A percentile compares a stretch with the other conserved stretches of the same genome.
Evolutionary conservation across 2,329 filamentous ascomycete species (phyloP).

Genomic region (Graphilbum fragrans): DNA sequence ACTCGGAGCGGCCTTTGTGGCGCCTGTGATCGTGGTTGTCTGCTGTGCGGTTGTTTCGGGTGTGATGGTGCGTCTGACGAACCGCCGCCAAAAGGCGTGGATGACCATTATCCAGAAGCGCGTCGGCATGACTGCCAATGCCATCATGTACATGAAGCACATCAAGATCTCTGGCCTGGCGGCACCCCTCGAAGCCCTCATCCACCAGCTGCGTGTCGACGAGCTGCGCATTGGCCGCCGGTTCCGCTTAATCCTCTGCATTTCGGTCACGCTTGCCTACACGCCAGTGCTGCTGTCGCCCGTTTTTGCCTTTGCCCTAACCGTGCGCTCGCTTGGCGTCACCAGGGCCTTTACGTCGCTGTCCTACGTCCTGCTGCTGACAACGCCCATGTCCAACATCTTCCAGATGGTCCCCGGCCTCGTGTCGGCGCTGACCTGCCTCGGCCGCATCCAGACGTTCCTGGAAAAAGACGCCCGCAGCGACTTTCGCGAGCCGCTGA

Average conservation of each 20-base stretch:
- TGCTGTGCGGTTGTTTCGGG: background rate
- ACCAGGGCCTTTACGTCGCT: slow-evolving; percentile 19
- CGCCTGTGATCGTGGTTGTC: slow-evolving; percentile 9
- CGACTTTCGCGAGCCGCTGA: slow-evolving; percentile 14
- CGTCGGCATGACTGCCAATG: slow-evolving; percentile 14
- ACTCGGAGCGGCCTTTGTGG: slow-evolving; percentile 9
- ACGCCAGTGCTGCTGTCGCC: slow-evolving; percentile 23
- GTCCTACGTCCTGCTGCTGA: slow-evolving; percentile 22
- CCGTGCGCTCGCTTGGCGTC: slow-evolving; percentile 11
- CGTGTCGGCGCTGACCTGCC: slow-evolving; percentile 19
- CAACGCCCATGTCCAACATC: slow-evolving; percentile 17
- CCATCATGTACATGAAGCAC: slow-evolving; percentile 23
- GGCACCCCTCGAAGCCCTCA: slow-evolving; percentile 14
- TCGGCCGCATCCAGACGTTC: slow-evolving; percentile 23
- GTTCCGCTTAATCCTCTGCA: slow-evolving; percentile 17
- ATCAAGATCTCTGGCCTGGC: slow-evolving; percentile 25
- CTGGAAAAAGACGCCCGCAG: slow-evolving; percentile 17
- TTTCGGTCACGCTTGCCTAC: slow-evolving; percentile 18
- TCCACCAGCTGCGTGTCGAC: slow-evolving; percentile 21
- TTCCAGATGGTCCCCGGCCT: slow-evolving; percentile 21
- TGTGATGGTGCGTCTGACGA: background rate
- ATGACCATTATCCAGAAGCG: slow-evolving; percentile 13
- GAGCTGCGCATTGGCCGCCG: slow-evolving; percentile 18
- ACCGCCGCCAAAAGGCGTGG: slow-evolving; percentile 11
- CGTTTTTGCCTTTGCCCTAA: slow-evolving; percentile 18